phyloP scores from a whole-genome alignment of 1,139 yeast species.

The Pneumocystis canis region DNA sequence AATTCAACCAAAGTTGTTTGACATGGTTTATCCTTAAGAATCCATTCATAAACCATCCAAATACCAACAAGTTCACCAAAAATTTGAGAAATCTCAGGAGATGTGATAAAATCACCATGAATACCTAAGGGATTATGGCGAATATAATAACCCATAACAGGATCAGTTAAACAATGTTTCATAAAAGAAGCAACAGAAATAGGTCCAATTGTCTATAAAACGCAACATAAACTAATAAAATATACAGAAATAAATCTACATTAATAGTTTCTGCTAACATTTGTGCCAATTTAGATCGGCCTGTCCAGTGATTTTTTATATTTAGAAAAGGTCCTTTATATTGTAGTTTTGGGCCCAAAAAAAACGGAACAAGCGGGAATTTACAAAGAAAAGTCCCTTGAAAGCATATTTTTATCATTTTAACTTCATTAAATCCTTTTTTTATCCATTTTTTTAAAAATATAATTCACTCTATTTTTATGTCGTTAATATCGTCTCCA shows the following conservation, averaged over 20 bases:
- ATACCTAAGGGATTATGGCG: conserved; percentile 59
- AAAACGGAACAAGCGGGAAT: background rate
- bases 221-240: background rate
- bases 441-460: background rate
- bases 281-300: background rate
- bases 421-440: background rate
- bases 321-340: background rate
- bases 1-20: conserved; percentile 53
- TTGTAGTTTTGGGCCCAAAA: background rate
- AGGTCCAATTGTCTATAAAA: conserved; percentile 55
- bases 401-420: background rate
- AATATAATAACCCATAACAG: conserved; percentile 65
- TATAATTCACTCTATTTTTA: no score
- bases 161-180: conserved; percentile 73
- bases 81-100: conserved; percentile 77
- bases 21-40: conserved; percentile 39
- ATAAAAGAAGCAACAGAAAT: conserved; percentile 57
- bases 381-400: background rate
- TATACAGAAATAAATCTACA: background rate
- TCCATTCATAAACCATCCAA: conserved; percentile 47
- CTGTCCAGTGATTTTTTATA: background rate
- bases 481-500: no score
- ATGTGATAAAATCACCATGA: conserved; percentile 65
- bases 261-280: background rate
- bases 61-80: conserved; percentile 78